Conservation (phyloP, 2,329 filamentous ascomycete species). For the Metarhizium guizhouense region DNA sequence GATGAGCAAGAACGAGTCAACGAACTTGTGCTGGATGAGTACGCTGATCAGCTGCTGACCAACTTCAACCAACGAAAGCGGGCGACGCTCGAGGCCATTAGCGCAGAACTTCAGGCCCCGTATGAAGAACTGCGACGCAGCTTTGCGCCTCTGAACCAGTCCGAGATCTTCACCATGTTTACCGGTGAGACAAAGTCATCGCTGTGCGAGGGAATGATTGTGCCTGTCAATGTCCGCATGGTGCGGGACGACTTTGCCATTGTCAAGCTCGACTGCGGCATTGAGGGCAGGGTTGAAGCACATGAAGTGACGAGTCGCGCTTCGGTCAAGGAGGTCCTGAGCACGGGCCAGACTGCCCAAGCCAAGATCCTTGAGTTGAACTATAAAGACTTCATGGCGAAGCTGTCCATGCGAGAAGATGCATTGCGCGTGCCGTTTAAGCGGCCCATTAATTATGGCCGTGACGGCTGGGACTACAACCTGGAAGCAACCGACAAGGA, state of each 20-base stretch:
- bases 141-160: constrained; percentile 59
- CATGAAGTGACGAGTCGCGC: constrained; percentile 70
- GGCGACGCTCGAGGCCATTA: constrained; percentile 91
- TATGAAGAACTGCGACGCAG: constrained; percentile 89
- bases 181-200: constrained; percentile 86
- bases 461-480: constrained; percentile 77
- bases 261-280: constrained; percentile 85
- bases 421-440: constrained; percentile 65
- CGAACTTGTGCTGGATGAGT: constrained; percentile 91
- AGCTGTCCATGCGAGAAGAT: constrained; percentile 77
- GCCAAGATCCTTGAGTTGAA: constrained; percentile 85
- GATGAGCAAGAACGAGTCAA: constrained; percentile 93
- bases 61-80: constrained; percentile 93
- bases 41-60: constrained; percentile 86
- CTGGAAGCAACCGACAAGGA: constrained; percentile 78
- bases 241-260: constrained; percentile 91
- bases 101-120: constrained; percentile 81
- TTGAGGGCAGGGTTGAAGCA: constrained; percentile 79
- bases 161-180: constrained; percentile 92
- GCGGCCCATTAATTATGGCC: constrained; percentile 60
- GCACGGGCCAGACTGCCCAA: constrained; percentile 73
- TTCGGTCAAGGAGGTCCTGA: constrained; percentile 64
- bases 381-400: constrained; percentile 74
- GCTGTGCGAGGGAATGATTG: constrained; percentile 80
- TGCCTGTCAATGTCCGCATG: constrained; percentile 79